Evolutionary conservation across 2,329 filamentous ascomycete genomes (phyloP), one percentile per base, ranked within the genome.

Genomic region (Whalleya microplaca): DNA sequence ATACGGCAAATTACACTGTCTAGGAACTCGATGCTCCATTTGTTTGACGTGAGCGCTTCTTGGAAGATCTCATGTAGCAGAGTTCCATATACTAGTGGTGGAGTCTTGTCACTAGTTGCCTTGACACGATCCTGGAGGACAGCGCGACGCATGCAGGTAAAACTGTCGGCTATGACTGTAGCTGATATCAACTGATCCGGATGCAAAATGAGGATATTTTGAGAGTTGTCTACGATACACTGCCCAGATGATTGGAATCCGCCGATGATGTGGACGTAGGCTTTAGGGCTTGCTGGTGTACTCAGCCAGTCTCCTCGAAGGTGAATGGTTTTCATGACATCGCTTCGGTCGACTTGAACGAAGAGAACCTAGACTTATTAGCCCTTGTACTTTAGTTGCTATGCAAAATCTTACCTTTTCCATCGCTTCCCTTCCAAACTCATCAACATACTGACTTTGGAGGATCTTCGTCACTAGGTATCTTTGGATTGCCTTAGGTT

Each of bases 11-110:
- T 90, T 18, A 90, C 76, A 1, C 79, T 74, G 29, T 80, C 77
- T 16, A 98, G 77, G 63, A 88, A 96, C 0, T 75, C 72, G 0
- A 83, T 76, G 59, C 90, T 88, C 92, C 95, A 99, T 58, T 82
- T 76, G 70, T 98, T 97, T 2, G 84, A 84, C 69, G 91, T 86
- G 68, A 99, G 77, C 1, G 93, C 92, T 69, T 93, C 88, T 71
- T 99, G 95, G 65, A 99, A 98, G 20, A 98, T 86, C 70, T 98
- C 94, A 71, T 99, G 95, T 14, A 99, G 83, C 55, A 99, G 88
- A 40, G 91, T 95, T 46, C 95, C 95, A 69, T 98, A 98, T 0
- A 98, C 86, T 66, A 96, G 86, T 1, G 93, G 86, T 32, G 90
- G 84, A 44, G 87, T 91, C 2, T 91, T 83, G 63, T 92, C 90